A percentile compares a stretch with the other conserved stretches of the same genome.
Conservation (phyloP, 345 rosid species). For the Kandelia obovata region DNA sequence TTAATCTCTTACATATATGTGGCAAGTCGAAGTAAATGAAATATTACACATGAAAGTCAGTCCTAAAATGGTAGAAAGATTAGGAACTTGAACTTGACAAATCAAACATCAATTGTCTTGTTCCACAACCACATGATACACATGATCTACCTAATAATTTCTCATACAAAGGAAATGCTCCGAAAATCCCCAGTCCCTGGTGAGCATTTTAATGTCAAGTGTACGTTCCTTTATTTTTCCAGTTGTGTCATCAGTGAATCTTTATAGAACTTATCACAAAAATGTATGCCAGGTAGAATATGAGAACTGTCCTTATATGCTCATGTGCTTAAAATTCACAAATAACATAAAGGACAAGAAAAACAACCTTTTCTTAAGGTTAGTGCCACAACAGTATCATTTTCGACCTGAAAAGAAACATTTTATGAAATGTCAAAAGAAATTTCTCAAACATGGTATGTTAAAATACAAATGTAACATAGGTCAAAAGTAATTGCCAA, state of each 20-base stretch:
- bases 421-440: neutral
- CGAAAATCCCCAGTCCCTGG: neutral
- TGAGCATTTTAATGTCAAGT: neutral
- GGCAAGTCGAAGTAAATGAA: no score
- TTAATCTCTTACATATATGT: no score
- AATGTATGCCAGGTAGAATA: neutral
- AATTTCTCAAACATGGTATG: neutral
- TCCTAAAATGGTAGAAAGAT: no score
- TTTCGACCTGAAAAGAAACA: conserved; percentile 71
- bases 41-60: no score
- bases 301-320: neutral
- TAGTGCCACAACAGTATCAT: conserved; percentile 87
- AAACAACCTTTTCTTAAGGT: conserved; percentile 74
- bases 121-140: no score
- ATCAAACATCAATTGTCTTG: no score
- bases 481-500: neutral
- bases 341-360: conserved; percentile 15
- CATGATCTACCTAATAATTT: no score
- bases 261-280: neutral
- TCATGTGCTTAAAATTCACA: neutral
- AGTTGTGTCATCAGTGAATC: neutral
- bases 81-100: no score
- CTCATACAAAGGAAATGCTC: neutral
- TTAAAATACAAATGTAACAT: neutral
- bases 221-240: neutral